Conservation (phyloP, 176 grass and related monocot genomes). For the Typha latifolia region DNA sequence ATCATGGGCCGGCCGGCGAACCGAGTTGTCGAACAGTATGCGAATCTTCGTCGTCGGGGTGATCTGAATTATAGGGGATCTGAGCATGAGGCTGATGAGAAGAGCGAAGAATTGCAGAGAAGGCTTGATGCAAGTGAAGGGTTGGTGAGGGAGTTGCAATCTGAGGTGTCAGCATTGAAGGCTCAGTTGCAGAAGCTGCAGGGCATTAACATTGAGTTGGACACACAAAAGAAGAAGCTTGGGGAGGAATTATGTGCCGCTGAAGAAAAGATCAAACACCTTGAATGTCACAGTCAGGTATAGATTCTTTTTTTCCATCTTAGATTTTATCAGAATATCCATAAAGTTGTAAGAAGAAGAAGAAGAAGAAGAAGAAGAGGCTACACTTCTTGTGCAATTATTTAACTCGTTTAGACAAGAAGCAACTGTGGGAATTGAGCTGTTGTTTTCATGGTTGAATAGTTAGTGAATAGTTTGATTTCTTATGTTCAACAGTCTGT, state of each 20-base stretch:
- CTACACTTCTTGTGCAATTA: no score
- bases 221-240: constrained; percentile 25
- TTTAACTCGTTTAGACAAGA: no score
- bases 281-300: constrained; percentile 17
- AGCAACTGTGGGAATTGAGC: no score
- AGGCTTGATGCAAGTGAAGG: constrained; percentile 24
- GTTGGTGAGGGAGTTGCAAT: constrained; percentile 21
- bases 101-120: constrained; percentile 6
- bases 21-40: constrained; percentile 3
- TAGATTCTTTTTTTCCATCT: background rate
- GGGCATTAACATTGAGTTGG: constrained; percentile 33
- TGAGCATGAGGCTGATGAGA: constrained; percentile 12
- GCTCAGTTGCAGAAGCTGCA: constrained; percentile 46
- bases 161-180: constrained; percentile 29
- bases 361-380: no score
- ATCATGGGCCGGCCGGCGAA: background rate
- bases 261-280: constrained; percentile 8
- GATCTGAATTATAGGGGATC: background rate
- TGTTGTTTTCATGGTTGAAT: no score
- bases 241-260: constrained; percentile 22
- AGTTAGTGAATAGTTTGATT: no score
- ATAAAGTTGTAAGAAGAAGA: no score
- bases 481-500: no score
- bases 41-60: constrained; percentile 3
- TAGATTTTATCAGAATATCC: background rate